Base-by-base conservation (phyloP, 495 filamentous ascomycete species). In the Cladorrhinum samala region DNA sequence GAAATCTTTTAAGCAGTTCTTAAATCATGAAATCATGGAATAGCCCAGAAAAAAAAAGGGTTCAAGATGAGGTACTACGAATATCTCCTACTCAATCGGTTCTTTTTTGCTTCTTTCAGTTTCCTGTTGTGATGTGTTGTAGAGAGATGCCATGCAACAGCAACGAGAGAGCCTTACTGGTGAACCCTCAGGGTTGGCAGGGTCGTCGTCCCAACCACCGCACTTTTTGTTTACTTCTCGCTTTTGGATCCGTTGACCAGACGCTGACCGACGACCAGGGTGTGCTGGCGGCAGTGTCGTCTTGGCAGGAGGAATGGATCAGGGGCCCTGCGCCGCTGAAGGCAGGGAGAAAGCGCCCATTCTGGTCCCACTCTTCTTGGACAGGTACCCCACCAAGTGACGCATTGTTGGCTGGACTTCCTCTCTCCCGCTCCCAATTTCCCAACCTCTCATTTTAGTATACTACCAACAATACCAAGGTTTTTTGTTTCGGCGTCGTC, bases 181-280 rank as follows among this genome's bases (percentile, higher is more conserved):
- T 30, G 44, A 21, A 41, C 45, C 24, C 24, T 33, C 21, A 21
- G 13, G 8, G 14, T 14, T 44, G 40, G 41, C 14, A 36, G 37
- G 45, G 44, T 24, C 30, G 56, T 61, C 56, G 50, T 60, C 65
- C 65, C 60, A 65, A 65, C 65, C 64, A 65, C 62, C 65, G 47
- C 23, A 53, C 53, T 61, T 63, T 33, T 65, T 67, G 61, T 67
- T 67, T 65, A 67, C 64, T 61, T n/a, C n/a, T n/a, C n/a, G n/a
- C n/a, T n/a, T n/a, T 59, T 47, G 49, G 49, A 30, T 40, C 46
- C 53, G 62, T 67, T 67, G 64, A 41, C 64, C 57, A 55, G 64
- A 38, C 60, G 6, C 27, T 33, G 11, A 65, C 30, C 43, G 30
- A 19, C 40, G 38, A 36, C 49, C 24, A 49, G 50, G 53, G 33